Conservation (phyloP, 306 rosid genomes). For the Cicer yamashitae region DNA sequence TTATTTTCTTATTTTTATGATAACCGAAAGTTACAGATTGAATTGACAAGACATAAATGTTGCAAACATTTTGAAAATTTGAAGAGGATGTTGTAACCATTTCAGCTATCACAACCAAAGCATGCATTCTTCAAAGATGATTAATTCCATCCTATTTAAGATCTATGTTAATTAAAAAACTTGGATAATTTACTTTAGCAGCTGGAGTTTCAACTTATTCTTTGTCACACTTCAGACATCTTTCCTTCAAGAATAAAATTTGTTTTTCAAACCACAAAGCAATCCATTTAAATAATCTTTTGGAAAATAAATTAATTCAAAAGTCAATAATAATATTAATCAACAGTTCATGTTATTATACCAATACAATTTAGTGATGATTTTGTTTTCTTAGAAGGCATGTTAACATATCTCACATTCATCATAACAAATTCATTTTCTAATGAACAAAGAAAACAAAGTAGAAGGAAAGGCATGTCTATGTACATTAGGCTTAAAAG, state of each 20-base stretch:
- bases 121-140: neutral
- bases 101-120: slow-evolving; percentile 30
- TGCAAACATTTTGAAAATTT: slow-evolving; percentile 6
- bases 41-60: neutral
- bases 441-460: slow-evolving; percentile 2
- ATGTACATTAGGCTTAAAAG: neutral
- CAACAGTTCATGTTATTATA: neutral
- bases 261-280: neutral
- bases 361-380: neutral
- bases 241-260: slow-evolving; percentile 4
- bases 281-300: neutral
- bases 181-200: neutral
- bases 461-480: neutral
- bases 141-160: neutral
- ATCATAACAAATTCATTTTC: neutral
- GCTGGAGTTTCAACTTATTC: slow-evolving; percentile 17
- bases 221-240: neutral
- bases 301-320: neutral
- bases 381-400: neutral
- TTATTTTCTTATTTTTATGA: neutral
- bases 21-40: slow-evolving; percentile 4
- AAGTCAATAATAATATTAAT: slow-evolving; percentile 16
- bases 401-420: neutral
- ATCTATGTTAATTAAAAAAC: neutral
- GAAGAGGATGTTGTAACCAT: neutral